These are phyloP conservation scores for Diplogelasinospora grovesii DNA, from an alignment of 495 filamentous ascomycete genomes.

Conservation along the genomic window DNA sequence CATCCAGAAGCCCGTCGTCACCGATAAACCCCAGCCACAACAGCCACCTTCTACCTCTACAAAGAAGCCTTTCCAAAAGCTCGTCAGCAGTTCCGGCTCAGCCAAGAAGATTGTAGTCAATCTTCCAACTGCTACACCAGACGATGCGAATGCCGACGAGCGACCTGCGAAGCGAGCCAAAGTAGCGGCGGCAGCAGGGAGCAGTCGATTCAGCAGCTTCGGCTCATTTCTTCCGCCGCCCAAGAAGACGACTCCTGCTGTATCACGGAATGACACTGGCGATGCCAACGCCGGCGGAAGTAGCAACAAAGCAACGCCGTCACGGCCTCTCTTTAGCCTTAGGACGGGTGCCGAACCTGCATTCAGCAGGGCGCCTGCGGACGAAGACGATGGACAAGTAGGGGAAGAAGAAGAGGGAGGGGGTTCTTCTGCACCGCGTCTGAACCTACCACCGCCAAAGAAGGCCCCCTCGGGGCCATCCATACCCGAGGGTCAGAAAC, in stretches of 20 bases:
- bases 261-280: conserved; percentile 14
- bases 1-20: conserved; percentile 31
- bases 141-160: conserved; percentile 37
- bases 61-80: conserved; percentile 59
- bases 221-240: conserved; percentile 84
- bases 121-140: conserved; percentile 40
- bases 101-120: conserved; percentile 70
- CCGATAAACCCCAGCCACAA: conserved; percentile 23
- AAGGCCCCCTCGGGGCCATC: conserved; percentile 25
- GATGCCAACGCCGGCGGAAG: too few species aligned
- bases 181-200: conserved; percentile 30
- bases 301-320: conserved; percentile 29
- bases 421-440: conserved; percentile 11
- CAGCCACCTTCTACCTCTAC: conserved; percentile 20
- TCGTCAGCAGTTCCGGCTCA: conserved; percentile 71
- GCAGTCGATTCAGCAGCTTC: conserved; percentile 62
- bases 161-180: conserved; percentile 68
- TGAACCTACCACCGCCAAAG: conserved; percentile 22
- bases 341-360: conserved; percentile 75
- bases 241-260: conserved; percentile 45
- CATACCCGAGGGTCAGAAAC: conserved; percentile 40
- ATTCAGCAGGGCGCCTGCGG: conserved; percentile 56
- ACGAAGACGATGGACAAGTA: conserved; percentile 16
- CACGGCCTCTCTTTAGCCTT: conserved; percentile 53
- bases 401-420: conserved; percentile 9